Evolutionary conservation across 305 asterid species (phyloP), one percentile per base, ranked within the genome.

Genomic region (Solanum aculeatissimum): DNA sequence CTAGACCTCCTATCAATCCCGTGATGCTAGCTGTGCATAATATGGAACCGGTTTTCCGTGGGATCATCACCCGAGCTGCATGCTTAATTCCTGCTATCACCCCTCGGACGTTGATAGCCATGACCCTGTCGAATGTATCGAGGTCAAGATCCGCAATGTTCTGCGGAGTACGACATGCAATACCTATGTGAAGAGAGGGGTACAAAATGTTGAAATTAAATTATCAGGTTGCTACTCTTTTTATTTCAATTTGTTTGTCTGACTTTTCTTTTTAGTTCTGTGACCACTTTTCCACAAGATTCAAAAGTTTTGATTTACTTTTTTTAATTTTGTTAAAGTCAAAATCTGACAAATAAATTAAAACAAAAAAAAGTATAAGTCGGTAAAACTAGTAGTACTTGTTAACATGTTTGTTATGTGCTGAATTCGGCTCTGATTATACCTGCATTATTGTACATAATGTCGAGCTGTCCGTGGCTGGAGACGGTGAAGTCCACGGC

Each of bases 381-480:
- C 12, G 9, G 16, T 25, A 12, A 63, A 63, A 21, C 21, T 9
- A 60, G 63, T n/a, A 57, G 65, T n/a, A 57, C n/a, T 57, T 7
- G 2, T 13, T 23, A 21, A 6, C 43, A 14, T 65, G 43, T 3
- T 14, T 8, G 18, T 13, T 29, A 29, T 23, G 15, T 2, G 4
- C 12, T 47, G 60, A 74, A 8, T 9, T 25, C 9, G 23, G 1
- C 60, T 47, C 42, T 45, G 90, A 9, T 93, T 81, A 83, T 81
- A 83, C 99, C 99, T 2, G 98, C 98, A 23, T 96, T 96, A 89
- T 94, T 96, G 91, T 92, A 91, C 99, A 96, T 92, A 80, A 93
- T 89, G 87, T 96, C 99, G 19, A 95, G 94, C 0, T 83, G 91
- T 45, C 93, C 93, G 60, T 91, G 91, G 35, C 57, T 65, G 60